phyloP scores from a whole-genome alignment of 495 filamentous ascomycete genomes.

The Aspergillus nanangensis region DNA sequence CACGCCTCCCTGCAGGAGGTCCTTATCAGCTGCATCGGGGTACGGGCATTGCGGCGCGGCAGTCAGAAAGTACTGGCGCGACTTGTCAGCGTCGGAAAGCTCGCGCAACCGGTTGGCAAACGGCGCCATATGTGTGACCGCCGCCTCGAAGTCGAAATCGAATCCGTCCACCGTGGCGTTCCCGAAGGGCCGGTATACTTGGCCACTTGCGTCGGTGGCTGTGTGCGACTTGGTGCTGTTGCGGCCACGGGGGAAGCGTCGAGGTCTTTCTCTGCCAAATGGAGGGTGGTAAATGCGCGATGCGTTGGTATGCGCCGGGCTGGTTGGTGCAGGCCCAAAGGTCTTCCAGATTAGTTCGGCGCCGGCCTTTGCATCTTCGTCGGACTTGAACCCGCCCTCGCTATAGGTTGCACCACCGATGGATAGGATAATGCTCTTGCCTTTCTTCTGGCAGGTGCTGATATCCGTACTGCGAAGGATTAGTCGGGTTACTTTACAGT shows the following conservation, averaged over 20 bases:
- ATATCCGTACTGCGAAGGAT: conserved; percentile 48
- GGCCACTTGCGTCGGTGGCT: background rate
- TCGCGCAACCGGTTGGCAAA: conserved; percentile 53
- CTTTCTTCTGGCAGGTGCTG: conserved; percentile 55
- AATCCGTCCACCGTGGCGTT: conserved; percentile 64
- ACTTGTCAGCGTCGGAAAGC: conserved; percentile 45
- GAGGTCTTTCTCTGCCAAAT: no score
- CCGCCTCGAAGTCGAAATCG: conserved; percentile 62
- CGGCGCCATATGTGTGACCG: conserved; percentile 43
- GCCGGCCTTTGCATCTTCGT: conserved; percentile 46
- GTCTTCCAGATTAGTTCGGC: conserved; percentile 62
- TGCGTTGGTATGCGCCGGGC: no score
- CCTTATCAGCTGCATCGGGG: conserved; percentile 57
- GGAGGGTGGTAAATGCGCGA: no score
- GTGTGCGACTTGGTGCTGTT: background rate
- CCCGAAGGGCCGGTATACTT: conserved; percentile 57
- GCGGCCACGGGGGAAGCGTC: no score
- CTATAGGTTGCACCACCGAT: conserved; percentile 62
- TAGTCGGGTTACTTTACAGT: conserved; percentile 8
- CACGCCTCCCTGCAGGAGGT: conserved; percentile 48
- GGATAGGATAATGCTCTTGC: conserved; percentile 65
- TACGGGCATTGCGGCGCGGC: conserved; percentile 65
- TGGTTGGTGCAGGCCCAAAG: conserved; percentile 57
- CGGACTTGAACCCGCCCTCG: conserved; percentile 55
- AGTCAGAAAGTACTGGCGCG: conserved; percentile 55